These are phyloP conservation scores for Pestalotiopsis sp. DNA, from an alignment of 2,329 filamentous ascomycete genomes.

Conservation along the genomic window DNA sequence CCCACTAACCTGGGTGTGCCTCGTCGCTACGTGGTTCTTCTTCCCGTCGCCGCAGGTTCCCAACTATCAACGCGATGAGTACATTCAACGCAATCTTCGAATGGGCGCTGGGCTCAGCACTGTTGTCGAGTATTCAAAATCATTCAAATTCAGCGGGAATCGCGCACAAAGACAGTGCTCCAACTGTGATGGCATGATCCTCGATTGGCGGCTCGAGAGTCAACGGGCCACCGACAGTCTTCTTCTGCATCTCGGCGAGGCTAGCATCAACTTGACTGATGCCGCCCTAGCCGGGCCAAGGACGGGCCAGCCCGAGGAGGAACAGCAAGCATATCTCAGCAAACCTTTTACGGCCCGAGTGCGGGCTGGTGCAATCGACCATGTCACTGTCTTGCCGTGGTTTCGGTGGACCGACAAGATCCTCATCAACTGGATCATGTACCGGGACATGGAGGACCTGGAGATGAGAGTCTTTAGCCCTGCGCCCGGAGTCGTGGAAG, in stretches of 20 bases:
- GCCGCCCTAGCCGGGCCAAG: background rate
- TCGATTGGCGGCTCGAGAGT: conserved; percentile 14
- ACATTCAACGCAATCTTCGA: conserved; percentile 6
- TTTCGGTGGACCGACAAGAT: conserved; percentile 15
- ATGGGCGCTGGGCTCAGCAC: conserved; percentile 10
- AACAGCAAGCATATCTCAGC: conserved; percentile 2
- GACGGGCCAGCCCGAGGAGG: background rate
- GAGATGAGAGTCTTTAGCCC: conserved; percentile 11
- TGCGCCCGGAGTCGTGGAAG: conserved; percentile 10
- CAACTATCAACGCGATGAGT: conserved; percentile 4
- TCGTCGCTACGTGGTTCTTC: conserved; percentile 16
- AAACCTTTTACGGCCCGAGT: background rate
- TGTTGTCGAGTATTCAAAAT: conserved; percentile 1
- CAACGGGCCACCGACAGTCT: conserved; percentile 11
- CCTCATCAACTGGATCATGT: conserved; percentile 11
- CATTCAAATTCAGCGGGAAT: conserved; percentile 1
- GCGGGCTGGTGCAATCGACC: conserved; percentile 4
- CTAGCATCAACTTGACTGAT: conserved; percentile 14
- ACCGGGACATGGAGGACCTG: background rate
- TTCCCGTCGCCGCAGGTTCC: conserved; percentile 12
- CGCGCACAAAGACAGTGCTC: background rate
- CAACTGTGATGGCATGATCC: conserved; percentile 2
- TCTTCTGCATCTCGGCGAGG: conserved; percentile 10
- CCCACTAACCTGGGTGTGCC: conserved; percentile 15
- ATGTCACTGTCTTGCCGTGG: conserved; percentile 14